Evolutionary conservation across 805 yeast species (phyloP), one percentile per base, ranked within the genome.

Genomic region (Candida wancherniae): DNA sequence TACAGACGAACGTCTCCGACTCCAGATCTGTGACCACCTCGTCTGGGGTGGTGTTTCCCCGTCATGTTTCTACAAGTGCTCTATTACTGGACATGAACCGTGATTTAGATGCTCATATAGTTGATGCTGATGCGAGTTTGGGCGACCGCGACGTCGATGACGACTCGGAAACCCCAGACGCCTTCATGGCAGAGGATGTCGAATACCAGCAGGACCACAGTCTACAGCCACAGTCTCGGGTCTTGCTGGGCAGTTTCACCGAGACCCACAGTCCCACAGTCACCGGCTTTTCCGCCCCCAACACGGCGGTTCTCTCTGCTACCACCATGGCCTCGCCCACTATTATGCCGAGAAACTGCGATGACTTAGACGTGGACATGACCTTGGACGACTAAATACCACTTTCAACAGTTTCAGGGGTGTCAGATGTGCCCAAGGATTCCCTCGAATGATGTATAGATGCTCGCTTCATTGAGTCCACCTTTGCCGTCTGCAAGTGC

Each of bases 401-500:
- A 15, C 7, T 9, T 12, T n/a, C n/a, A n/a, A n/a, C n/a, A n/a
- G n/a, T n/a, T n/a, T n/a, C n/a, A n/a, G n/a, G n/a, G n/a, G n/a
- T n/a, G n/a, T n/a, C n/a, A n/a, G n/a, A n/a, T n/a, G n/a, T n/a
- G n/a, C n/a, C n/a, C n/a, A n/a, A n/a, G n/a, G n/a, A n/a, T n/a
- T n/a, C 11, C 10, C 15, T 21, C 25, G n/a, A 16, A 28, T 9
- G n/a, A 9, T 20, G 24, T 6, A 15, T 21, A 15, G 19, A 9
- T 28, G 13, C 19, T 10, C 22, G 22, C 24, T 44, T 55, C 31
- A 77, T 66, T 37, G 75, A 75, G 52, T 90, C 97, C 4, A 85
- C 90, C 53, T 84, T 84, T 5, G 87, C 81, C 17, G 78, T 66
- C 54, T 80, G 87, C 33, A 92, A 57, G 53, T 84, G 85, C 37